These are phyloP conservation scores for Globisporangium splendens DNA, from an alignment of 352 stramenopile genomes.

Conservation along the genomic window DNA sequence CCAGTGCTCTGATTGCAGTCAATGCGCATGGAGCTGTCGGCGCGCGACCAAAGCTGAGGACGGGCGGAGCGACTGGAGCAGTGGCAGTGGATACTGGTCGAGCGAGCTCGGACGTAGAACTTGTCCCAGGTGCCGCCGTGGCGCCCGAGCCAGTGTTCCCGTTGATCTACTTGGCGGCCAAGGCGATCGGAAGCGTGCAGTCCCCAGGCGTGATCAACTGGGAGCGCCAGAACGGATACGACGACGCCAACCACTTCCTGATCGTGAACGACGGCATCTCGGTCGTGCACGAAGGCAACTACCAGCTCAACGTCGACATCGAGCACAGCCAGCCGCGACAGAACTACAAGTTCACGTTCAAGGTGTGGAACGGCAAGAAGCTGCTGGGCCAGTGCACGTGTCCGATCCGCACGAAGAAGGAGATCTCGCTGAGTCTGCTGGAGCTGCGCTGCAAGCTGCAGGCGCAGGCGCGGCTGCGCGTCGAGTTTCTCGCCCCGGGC, in stretches of 20 bases:
- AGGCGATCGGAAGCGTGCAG: constrained; percentile 33
- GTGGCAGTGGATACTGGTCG: background rate
- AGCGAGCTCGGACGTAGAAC: no score
- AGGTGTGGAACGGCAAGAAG: constrained; percentile 36
- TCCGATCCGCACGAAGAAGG: constrained; percentile 35
- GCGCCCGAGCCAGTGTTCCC: constrained; percentile 6
- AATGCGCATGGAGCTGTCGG: background rate
- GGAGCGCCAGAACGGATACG: constrained; percentile 25
- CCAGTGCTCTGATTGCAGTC: no score
- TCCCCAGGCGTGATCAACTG: constrained; percentile 35
- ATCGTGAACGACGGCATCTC: constrained; percentile 29
- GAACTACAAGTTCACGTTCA: constrained; percentile 32
- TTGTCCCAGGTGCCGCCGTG: background rate
- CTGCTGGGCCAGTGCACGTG: constrained; percentile 33
- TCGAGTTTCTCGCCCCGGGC: constrained; percentile 37
- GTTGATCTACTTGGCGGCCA: constrained; percentile 32
- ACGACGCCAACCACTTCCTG: constrained; percentile 17
- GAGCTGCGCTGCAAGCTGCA: constrained; percentile 30
- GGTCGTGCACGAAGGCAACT: constrained; percentile 27
- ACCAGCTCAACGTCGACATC: constrained; percentile 44
- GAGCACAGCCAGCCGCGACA: constrained; percentile 33
- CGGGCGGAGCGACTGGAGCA: background rate
- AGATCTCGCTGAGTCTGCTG: constrained; percentile 35
- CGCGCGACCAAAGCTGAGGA: background rate
- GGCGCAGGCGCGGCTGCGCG: constrained; percentile 28